These are phyloP conservation scores for Boletus tomentosulus DNA, from an alignment of 768 basidiomycete genomes.

Conservation along the genomic window DNA sequence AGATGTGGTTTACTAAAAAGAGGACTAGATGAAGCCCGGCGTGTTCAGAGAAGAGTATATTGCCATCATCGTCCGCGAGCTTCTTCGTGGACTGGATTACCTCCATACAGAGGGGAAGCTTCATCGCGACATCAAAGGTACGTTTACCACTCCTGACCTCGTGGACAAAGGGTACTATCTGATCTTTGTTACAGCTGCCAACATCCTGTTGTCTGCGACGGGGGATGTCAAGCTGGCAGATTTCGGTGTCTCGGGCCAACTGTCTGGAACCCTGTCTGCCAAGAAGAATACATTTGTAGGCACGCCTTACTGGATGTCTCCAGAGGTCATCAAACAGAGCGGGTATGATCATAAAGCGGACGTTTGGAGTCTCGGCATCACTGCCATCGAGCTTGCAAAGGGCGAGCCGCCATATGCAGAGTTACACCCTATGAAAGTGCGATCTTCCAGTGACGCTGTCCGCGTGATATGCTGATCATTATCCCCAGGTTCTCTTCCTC, in stretches of 20 bases:
- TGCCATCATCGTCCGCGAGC: constrained; percentile 91
- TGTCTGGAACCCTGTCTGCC: constrained; percentile 86
- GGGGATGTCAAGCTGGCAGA: constrained; percentile 98
- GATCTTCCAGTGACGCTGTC: constrained; percentile 8
- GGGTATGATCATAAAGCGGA: constrained; percentile 99
- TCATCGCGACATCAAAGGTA: constrained; percentile 99
- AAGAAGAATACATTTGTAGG: constrained; percentile 99
- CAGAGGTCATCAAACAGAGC: constrained; percentile 99
- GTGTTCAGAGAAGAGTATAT: constrained; percentile 98
- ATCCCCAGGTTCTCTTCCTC: constrained; percentile 81
- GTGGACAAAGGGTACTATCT: not conserved
- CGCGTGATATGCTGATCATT: not conserved
- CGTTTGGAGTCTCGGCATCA: constrained; percentile 98
- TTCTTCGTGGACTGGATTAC: constrained; percentile 90
- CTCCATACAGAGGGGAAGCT: constrained; percentile 94
- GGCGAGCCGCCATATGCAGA: constrained; percentile 99
- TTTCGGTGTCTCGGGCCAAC: constrained; percentile 97
- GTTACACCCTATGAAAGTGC: constrained; percentile 97
- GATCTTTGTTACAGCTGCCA: constrained; percentile 61
- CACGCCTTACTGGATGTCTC: constrained; percentile 99
- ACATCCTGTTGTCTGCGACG: constrained; percentile 85
- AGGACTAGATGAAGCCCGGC: constrained; percentile 90
- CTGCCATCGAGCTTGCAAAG: constrained; percentile 94
- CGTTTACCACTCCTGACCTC: constrained; percentile 6
- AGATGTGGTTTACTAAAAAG: constrained; percentile 7